Evolutionary conservation across 768 basidiomycete genomes (phyloP).

Genomic region (Lepiota subincarnata): DNA sequence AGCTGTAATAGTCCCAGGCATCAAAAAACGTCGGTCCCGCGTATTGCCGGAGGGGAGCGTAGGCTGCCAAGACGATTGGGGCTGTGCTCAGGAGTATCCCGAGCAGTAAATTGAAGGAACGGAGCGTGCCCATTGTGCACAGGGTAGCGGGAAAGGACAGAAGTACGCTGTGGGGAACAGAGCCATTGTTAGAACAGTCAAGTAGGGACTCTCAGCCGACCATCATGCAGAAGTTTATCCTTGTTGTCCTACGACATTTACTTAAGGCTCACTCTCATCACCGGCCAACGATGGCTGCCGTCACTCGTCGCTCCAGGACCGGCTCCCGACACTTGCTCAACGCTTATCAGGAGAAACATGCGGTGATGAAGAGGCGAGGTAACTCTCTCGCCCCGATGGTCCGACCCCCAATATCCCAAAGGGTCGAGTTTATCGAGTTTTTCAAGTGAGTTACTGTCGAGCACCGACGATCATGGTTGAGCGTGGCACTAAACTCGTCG

Average conservation of each 20-base stretch:
- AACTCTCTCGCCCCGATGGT: background rate
- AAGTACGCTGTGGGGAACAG: background rate
- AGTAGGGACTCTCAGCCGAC: background rate
- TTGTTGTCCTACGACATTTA: background rate
- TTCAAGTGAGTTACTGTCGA: background rate
- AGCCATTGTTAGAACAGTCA: background rate
- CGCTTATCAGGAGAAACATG: constrained; percentile 1
- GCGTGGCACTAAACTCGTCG: constrained; percentile 2
- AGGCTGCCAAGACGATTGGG: constrained; percentile 2
- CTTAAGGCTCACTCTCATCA: background rate
- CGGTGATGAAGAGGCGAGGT: background rate
- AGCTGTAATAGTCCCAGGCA: constrained; percentile 14
- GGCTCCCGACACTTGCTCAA: constrained; percentile 1
- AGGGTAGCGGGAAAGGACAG: background rate
- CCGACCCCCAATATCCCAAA: background rate
- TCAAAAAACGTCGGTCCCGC: constrained; percentile 15
- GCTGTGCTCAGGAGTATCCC: background rate
- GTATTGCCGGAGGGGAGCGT: constrained; percentile 13
- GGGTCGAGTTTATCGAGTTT: constrained; percentile 3
- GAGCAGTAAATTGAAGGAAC: background rate
- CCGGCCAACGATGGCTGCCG: background rate
- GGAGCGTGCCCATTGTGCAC: background rate
- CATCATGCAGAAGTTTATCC: background rate
- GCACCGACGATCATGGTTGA: background rate
- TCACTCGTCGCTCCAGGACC: background rate